Percentiles rank a stretch among this genome's conserved stretches.
These are phyloP conservation scores for Ilex paraguariensis DNA, from an alignment of 305 asterid species.

Conservation along the genomic window DNA sequence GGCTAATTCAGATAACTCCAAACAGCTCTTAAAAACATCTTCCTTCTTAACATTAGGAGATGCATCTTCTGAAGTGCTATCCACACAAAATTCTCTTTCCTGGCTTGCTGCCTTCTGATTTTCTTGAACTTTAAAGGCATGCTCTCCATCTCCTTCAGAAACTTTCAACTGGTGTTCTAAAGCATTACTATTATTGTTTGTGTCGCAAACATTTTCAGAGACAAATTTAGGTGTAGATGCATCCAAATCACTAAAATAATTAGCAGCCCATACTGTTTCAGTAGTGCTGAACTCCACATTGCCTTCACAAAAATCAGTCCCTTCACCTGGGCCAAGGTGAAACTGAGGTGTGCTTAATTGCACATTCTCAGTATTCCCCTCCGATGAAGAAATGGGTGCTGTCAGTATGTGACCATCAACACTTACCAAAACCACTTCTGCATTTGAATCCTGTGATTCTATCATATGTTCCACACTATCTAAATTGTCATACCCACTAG, in stretches of 20 bases:
- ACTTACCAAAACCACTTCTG: constrained; percentile 84
- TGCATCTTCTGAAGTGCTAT: constrained; percentile 21
- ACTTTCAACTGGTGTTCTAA: constrained; percentile 26
- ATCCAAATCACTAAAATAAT: constrained; percentile 33
- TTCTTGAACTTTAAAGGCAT: constrained; percentile 17
- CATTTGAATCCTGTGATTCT: constrained; percentile 47
- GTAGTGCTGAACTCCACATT: constrained; percentile 26
- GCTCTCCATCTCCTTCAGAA: constrained; percentile 26
- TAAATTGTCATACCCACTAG: constrained; percentile 50
- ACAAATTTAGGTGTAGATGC: constrained; percentile 23
- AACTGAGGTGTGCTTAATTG: constrained; percentile 56
- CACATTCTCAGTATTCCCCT: constrained; percentile 44
- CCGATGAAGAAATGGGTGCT: constrained; percentile 72
- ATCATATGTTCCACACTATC: constrained; percentile 45
- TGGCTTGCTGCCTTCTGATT: constrained; percentile 25
- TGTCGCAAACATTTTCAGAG: constrained; percentile 16
- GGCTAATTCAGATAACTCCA: constrained; percentile 50
- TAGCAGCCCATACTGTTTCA: constrained; percentile 41
- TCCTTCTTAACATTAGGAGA: constrained; percentile 28
- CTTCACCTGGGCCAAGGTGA: constrained; percentile 68
- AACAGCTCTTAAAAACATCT: constrained; percentile 59
- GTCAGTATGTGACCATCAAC: constrained; percentile 78
- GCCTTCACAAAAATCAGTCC: constrained; percentile 29
- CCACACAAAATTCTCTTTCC: constrained; percentile 13
- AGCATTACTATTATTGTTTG: constrained; percentile 18